Conservation (phyloP, 129 eudicot species). For the Saussurea involucrata region DNA sequence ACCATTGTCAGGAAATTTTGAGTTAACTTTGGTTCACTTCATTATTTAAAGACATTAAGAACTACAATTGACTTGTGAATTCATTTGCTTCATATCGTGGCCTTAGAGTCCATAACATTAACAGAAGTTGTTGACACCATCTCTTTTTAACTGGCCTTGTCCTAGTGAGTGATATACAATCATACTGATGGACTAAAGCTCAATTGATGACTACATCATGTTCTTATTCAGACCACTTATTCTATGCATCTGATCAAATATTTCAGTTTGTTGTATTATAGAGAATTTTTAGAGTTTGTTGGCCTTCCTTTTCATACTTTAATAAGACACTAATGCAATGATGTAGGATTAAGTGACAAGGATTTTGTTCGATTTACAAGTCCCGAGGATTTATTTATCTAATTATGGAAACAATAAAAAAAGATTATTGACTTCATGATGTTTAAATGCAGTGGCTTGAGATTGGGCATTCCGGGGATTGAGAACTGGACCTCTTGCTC, state of each 20-base stretch:
- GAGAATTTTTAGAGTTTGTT: background rate
- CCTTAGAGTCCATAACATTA: background rate
- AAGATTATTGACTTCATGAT: background rate
- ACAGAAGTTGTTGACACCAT: background rate
- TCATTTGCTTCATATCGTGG: background rate
- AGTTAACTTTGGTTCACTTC: conserved; percentile 6
- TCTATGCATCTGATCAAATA: background rate
- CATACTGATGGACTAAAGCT: conserved; percentile 3
- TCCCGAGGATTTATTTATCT: background rate
- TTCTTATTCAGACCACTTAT: conserved; percentile 5
- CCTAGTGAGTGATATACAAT: background rate
- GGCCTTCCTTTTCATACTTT: background rate
- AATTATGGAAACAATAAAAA: background rate
- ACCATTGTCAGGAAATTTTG: background rate
- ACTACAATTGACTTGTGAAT: background rate
- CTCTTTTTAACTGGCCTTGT: conserved; percentile 6
- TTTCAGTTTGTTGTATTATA: background rate
- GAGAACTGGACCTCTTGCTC: conserved; percentile 78
- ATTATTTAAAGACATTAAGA: background rate
- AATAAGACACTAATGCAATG: background rate
- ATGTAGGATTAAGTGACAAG: background rate
- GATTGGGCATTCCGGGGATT: conserved; percentile 51
- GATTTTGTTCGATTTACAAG: background rate
- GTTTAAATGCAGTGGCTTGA: too few relatives aligned
- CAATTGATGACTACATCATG: background rate